Percentiles rank a stretch among this genome's conserved stretches.
These are phyloP conservation scores for Aspergillus ochraceoroseus DNA, from an alignment of 2,329 filamentous ascomycete genomes.

Conservation along the genomic window DNA sequence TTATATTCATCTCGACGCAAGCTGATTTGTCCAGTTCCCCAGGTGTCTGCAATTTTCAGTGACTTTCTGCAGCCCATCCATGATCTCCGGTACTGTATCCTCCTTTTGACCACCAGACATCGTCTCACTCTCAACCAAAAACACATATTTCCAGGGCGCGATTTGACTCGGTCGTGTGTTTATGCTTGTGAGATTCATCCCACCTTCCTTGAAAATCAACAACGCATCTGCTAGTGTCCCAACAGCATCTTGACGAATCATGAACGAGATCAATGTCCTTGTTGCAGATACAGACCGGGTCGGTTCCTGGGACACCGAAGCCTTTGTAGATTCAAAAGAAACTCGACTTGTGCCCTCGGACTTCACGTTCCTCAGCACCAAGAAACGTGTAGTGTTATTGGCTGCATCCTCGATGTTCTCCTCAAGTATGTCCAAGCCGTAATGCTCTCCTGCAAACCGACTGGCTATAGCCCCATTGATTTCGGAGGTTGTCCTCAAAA, in stretches of 20 bases:
- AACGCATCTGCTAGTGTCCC: constrained; percentile 81
- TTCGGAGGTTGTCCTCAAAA: constrained; percentile 53
- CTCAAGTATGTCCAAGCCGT: constrained; percentile 63
- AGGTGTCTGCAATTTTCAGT: constrained; percentile 40
- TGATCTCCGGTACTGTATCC: constrained; percentile 29
- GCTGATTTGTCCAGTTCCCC: constrained; percentile 41
- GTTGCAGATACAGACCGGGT: constrained; percentile 7
- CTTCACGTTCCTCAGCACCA: constrained; percentile 40
- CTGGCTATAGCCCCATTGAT: constrained; percentile 73
- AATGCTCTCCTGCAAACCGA: constrained; percentile 63
- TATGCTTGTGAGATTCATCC: constrained; percentile 83
- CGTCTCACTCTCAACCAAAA: constrained; percentile 80
- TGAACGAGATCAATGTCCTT: constrained; percentile 70
- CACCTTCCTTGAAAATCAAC: constrained; percentile 66
- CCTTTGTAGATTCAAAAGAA: constrained; percentile 19
- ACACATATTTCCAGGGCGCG: constrained; percentile 82
- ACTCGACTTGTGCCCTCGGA: constrained; percentile 24
- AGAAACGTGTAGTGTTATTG: constrained; percentile 47
- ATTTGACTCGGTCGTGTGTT: constrained; percentile 74
- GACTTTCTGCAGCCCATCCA: constrained; percentile 33
- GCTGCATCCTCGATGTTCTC: constrained; percentile 47
- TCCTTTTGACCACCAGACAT: constrained; percentile 26
- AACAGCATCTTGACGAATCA: constrained; percentile 67
- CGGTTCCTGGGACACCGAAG: constrained; percentile 5
- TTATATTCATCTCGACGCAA: constrained; percentile 12